Percentiles rank a stretch among this genome's conserved stretches.
Conservation (phyloP, 257 asterid genomes). For the Petrea volubilis region DNA sequence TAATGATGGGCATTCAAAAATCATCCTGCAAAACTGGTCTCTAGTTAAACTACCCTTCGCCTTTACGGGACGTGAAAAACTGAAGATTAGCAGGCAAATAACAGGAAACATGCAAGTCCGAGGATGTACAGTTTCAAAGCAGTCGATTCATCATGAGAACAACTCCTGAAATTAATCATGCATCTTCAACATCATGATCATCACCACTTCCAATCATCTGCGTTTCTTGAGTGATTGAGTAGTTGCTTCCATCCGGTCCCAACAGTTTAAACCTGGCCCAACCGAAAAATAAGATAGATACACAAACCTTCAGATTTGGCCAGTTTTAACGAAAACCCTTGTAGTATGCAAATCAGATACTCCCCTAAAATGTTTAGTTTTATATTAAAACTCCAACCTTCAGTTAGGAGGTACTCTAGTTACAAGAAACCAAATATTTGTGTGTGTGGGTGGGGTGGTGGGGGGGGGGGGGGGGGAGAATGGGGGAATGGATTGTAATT, state of each 20-base stretch:
- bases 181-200: constrained; percentile 47
- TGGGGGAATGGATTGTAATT: too few species aligned
- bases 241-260: constrained; percentile 77
- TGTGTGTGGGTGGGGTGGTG: too few species aligned
- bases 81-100: constrained; percentile 9
- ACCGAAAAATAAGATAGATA: not conserved
- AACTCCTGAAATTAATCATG: constrained; percentile 13
- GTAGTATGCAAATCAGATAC: too few species aligned
- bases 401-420: too few species aligned
- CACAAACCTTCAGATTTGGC: too few species aligned
- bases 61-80: not conserved
- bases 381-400: too few species aligned
- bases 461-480: too few species aligned
- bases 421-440: too few species aligned
- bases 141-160: not conserved
- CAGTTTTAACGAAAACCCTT: too few species aligned
- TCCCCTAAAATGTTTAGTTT: too few species aligned
- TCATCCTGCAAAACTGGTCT: constrained; percentile 24
- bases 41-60: not conserved
- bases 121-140: constrained; percentile 26
- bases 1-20: constrained; percentile 19
- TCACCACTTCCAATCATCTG: constrained; percentile 54
- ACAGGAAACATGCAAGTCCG: not conserved
- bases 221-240: constrained; percentile 41
- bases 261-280: constrained; percentile 60